These are phyloP conservation scores for Irpex lacteus DNA, from an alignment of 1,284 basidiomycete genomes.

Conservation along the genomic window DNA sequence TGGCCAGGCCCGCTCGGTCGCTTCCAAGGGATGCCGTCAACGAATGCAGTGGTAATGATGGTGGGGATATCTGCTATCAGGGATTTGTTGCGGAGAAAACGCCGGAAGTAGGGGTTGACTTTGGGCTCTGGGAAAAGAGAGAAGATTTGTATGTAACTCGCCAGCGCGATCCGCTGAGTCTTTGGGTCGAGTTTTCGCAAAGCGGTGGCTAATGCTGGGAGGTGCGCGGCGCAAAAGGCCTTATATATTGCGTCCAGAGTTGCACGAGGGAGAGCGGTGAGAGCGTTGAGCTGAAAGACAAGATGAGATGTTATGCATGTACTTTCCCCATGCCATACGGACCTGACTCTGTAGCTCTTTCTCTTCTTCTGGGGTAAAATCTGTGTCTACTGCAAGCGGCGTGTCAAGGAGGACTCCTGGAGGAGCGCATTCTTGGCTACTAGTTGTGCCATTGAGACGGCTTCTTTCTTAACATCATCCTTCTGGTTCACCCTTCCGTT, in stretches of 20 bases:
- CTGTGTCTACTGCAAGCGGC: slow-evolving; percentile 3
- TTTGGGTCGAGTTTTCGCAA: neutral
- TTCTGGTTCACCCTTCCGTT: neutral
- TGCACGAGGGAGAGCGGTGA: neutral
- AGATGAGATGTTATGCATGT: neutral
- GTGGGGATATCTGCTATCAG: slow-evolving; percentile 14
- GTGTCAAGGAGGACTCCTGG: too few species aligned
- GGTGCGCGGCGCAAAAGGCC: slow-evolving; percentile 22
- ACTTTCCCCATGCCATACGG: neutral
- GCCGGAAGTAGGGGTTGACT: slow-evolving; percentile 22
- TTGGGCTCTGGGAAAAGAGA: slow-evolving; percentile 24
- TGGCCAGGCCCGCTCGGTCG: slow-evolving; percentile 17
- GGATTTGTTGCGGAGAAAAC: slow-evolving; percentile 17
- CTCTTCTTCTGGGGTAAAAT: slow-evolving; percentile 2
- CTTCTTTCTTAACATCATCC: neutral
- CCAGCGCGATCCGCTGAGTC: slow-evolving; percentile 19
- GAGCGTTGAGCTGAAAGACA: slow-evolving; percentile 1
- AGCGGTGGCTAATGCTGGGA: slow-evolving; percentile 16
- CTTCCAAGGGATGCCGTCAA: slow-evolving; percentile 18
- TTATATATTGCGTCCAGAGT: neutral
- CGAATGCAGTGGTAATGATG: slow-evolving; percentile 19
- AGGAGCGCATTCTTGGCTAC: slow-evolving; percentile 7
- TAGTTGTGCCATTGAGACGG: neutral
- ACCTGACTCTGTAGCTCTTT: slow-evolving; percentile 4
- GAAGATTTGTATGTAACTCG: slow-evolving; percentile 21